These are phyloP conservation scores for Ophiostoma novo-ulmi DNA, from an alignment of 2,329 filamentous ascomycete genomes.

Conservation along the genomic window DNA sequence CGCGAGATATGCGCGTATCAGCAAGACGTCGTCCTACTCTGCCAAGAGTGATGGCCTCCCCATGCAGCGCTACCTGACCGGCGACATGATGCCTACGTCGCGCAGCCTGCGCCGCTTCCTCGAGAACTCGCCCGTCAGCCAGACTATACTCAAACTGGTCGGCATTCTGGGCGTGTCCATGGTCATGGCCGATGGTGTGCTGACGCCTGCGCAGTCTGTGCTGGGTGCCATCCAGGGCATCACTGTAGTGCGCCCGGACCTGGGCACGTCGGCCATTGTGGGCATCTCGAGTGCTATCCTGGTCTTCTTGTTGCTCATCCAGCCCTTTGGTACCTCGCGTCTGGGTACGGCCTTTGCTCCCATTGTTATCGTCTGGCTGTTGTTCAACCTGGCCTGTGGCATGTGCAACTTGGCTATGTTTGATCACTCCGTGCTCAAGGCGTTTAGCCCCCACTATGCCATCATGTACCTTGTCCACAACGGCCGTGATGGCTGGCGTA, in stretches of 20 bases:
- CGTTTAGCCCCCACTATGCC: slow-evolving; percentile 56
- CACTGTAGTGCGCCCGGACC: slow-evolving; percentile 52
- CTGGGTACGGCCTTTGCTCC: slow-evolving; percentile 59
- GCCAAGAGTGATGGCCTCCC: slow-evolving; percentile 44
- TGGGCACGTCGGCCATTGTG: slow-evolving; percentile 54
- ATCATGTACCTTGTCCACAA: slow-evolving; percentile 57
- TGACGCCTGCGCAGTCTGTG: slow-evolving; percentile 66
- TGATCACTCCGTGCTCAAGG: slow-evolving; percentile 51
- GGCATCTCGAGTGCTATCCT: slow-evolving; percentile 61
- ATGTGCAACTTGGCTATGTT: slow-evolving; percentile 55
- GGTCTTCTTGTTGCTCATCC: slow-evolving; percentile 57
- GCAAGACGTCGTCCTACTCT: slow-evolving; percentile 53
- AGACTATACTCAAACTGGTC: slow-evolving; percentile 53
- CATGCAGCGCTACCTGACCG: slow-evolving; percentile 54
- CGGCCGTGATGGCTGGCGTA: slow-evolving; percentile 56
- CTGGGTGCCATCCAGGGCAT: slow-evolving; percentile 63
- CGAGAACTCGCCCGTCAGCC: slow-evolving; percentile 51
- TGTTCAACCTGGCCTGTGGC: slow-evolving; percentile 57
- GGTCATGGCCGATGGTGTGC: slow-evolving; percentile 58
- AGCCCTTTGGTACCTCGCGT: slow-evolving; percentile 59
- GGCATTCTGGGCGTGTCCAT: slow-evolving; percentile 63
- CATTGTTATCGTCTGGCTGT: slow-evolving; percentile 62
- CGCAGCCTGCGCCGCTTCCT: slow-evolving; percentile 51
- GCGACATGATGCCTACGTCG: slow-evolving; percentile 50
- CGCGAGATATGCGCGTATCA: slow-evolving; percentile 57